These are phyloP conservation scores for Saccharomyces pastorianus DNA, from an alignment of 1,139 yeast species.

Conservation along the genomic window DNA sequence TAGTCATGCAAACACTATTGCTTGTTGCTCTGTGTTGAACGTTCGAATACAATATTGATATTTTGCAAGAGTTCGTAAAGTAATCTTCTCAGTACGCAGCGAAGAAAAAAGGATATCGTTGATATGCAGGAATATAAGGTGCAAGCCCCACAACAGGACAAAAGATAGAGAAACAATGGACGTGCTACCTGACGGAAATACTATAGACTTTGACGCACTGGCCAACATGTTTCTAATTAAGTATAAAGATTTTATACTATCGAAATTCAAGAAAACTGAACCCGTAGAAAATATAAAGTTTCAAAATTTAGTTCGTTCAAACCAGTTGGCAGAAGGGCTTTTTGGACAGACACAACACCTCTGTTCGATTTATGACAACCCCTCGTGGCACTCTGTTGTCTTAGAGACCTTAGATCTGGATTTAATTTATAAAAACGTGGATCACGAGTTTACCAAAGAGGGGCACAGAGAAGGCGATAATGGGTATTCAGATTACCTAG, in stretches of 20 bases:
- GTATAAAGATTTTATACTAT: constrained; percentile 19
- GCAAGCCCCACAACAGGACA: neutral
- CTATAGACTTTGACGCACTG: constrained; percentile 1
- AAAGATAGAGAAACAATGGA: neutral
- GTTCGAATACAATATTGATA: neutral
- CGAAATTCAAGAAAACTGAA: constrained; percentile 8
- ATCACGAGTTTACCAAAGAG: constrained; percentile 18
- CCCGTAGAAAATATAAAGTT: neutral
- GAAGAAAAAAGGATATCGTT: neutral
- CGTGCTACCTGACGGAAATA: neutral
- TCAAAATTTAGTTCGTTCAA: constrained; percentile 5
- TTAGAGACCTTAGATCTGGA: constrained; percentile 34
- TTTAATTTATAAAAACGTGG: constrained; percentile 34
- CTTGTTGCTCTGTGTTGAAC: neutral
- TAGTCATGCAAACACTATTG: neutral
- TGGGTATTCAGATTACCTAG: constrained; percentile 62
- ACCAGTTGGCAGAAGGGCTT: constrained; percentile 22
- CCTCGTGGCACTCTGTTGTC: constrained; percentile 30
- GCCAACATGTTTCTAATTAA: constrained; percentile 21
- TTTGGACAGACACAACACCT: constrained; percentile 14
- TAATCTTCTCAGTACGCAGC: neutral
- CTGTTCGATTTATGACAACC: constrained; percentile 26
- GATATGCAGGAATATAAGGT: neutral
- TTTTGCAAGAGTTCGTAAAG: neutral
- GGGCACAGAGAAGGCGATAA: constrained; percentile 30